These are phyloP conservation scores for Podospora sp. DNA, from an alignment of 495 filamentous ascomycete genomes.

Conservation along the genomic window DNA sequence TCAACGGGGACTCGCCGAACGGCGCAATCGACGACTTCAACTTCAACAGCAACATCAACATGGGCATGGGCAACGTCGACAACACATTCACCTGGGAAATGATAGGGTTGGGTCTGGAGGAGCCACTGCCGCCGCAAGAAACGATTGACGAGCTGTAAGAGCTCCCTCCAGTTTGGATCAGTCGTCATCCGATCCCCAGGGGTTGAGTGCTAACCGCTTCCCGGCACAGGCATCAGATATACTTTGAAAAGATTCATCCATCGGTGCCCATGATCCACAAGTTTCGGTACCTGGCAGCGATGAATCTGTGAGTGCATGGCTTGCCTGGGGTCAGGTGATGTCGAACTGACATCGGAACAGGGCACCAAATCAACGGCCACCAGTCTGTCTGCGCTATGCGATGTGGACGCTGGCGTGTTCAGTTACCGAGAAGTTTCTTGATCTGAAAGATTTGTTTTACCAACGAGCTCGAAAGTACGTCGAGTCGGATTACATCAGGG, in stretches of 20 bases:
- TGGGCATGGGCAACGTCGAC: slow-evolving; percentile 49
- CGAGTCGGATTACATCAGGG: slow-evolving; percentile 88
- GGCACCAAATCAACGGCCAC: slow-evolving; percentile 81
- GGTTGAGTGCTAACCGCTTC: slow-evolving; percentile 25
- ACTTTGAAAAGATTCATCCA: slow-evolving; percentile 87
- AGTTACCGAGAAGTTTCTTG: slow-evolving; percentile 75
- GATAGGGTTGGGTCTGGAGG: slow-evolving; percentile 90
- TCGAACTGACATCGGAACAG: slow-evolving; percentile 38
- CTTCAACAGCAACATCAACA: slow-evolving; percentile 51
- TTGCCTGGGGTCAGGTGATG: neutral
- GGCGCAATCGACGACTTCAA: slow-evolving; percentile 51
- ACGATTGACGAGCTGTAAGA: slow-evolving; percentile 88
- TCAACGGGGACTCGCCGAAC: slow-evolving; percentile 55
- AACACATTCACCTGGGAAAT: slow-evolving; percentile 79
- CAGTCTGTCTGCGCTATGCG: slow-evolving; percentile 85
- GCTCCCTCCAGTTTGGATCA: neutral
- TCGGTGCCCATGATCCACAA: slow-evolving; percentile 87
- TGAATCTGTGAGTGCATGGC: slow-evolving; percentile 63
- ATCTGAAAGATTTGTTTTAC: slow-evolving; percentile 83
- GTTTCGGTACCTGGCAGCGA: slow-evolving; percentile 77
- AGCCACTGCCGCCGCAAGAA: slow-evolving; percentile 84
- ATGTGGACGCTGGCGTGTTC: slow-evolving; percentile 91
- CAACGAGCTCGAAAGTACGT: slow-evolving; percentile 84
- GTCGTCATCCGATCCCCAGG: neutral
- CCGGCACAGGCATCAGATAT: slow-evolving; percentile 70